phyloP scores from a whole-genome alignment of 768 basidiomycete genomes.

The Ramaria sp. region DNA sequence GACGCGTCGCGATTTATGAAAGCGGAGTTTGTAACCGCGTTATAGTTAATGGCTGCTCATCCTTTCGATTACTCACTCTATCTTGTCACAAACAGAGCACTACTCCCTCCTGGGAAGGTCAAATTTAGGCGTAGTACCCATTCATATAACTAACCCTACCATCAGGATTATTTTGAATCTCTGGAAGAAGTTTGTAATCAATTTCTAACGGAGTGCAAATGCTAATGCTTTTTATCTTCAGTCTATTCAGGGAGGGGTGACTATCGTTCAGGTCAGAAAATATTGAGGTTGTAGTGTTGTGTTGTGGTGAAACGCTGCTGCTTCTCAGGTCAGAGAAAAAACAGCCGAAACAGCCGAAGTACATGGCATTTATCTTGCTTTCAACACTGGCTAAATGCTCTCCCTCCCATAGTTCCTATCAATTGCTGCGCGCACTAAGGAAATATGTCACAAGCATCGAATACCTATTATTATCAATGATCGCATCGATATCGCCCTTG shows the following conservation, averaged over 20 bases:
- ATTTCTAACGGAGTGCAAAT: slow-evolving; percentile 4
- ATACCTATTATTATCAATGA: slow-evolving; percentile 85
- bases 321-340: slow-evolving; percentile 51
- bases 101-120: slow-evolving; percentile 71
- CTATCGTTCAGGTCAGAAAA: slow-evolving; percentile 75
- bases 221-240: slow-evolving; percentile 18
- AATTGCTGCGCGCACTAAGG: slow-evolving; percentile 59
- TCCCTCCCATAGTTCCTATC: slow-evolving; percentile 50
- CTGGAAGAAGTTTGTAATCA: slow-evolving; percentile 52
- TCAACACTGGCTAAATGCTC: background rate
- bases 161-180: slow-evolving; percentile 55
- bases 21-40: slow-evolving; percentile 2
- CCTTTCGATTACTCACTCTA: slow-evolving; percentile 63
- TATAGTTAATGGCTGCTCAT: background rate
- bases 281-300: slow-evolving; percentile 26
- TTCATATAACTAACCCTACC: background rate
- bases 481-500: slow-evolving; percentile 78
- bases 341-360: slow-evolving; percentile 70
- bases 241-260: slow-evolving; percentile 81
- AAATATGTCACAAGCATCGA: slow-evolving; percentile 60
- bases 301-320: background rate
- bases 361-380: background rate
- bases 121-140: background rate
- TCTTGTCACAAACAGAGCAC: slow-evolving; percentile 73
- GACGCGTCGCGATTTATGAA: background rate